Evolutionary conservation across 2,329 filamentous ascomycete species (phyloP).

Genomic region (Biscogniauxia sp.): DNA sequence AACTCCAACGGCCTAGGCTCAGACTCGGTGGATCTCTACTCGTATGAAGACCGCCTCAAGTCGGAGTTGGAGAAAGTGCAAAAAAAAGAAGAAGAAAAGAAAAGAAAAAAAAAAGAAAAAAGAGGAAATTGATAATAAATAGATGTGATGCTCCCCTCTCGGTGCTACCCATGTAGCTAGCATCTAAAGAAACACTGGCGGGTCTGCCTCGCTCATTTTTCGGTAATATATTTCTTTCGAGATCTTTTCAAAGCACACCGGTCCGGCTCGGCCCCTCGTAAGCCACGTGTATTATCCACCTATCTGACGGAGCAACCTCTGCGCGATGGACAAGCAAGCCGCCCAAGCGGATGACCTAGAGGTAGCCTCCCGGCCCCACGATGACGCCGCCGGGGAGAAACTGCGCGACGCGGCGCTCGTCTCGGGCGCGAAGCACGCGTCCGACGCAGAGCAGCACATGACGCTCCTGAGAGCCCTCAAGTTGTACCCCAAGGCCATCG

Average conservation of each 20-base stretch:
- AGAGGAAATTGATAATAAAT: conserved; percentile 7
- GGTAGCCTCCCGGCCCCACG: conserved; percentile 5
- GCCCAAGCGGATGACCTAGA: conserved; percentile 12
- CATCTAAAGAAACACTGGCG: not conserved
- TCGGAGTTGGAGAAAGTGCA: not conserved
- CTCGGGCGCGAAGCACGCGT: conserved; percentile 35
- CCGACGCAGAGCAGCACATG: conserved; percentile 42
- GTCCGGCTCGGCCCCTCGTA: too few relatives aligned
- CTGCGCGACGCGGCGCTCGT: conserved; percentile 20
- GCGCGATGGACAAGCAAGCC: conserved; percentile 25
- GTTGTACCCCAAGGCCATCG: conserved; percentile 46
- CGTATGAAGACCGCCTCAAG: not conserved
- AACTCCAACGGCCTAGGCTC: not conserved
- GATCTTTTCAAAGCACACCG: too few relatives aligned
- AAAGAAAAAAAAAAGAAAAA: conserved; percentile 1
- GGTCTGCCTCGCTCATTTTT: not conserved
- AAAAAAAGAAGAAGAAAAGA: not conserved
- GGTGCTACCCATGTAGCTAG: not conserved
- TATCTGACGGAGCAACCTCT: not conserved
- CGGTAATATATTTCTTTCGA: too few relatives aligned
- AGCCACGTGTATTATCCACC: too few relatives aligned
- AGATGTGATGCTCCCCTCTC: not conserved
- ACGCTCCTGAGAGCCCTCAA: conserved; percentile 39
- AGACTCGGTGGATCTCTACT: not conserved
- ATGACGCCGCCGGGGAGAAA: conserved; percentile 3